Percentiles rank a stretch among this genome's conserved stretches.
Evolutionary conservation across 192 early-diverging fungal species (phyloP).

Genomic region (Allomyces macrogynus): DNA sequence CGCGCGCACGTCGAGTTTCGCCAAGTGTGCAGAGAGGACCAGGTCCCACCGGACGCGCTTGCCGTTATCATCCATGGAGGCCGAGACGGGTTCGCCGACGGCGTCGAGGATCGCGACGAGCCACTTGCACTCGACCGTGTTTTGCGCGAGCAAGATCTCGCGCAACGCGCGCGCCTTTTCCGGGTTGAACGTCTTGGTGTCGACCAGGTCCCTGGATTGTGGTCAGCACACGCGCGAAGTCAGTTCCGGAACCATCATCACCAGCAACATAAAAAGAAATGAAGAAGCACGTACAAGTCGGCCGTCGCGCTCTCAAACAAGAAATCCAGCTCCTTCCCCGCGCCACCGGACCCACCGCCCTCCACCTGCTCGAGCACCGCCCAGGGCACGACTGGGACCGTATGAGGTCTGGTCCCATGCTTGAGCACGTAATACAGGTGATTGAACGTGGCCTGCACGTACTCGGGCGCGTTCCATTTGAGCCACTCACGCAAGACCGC

Average conservation of each 20-base stretch:
- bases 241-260: no score
- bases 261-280: no score
- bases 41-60: neutral
- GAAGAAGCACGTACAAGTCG: no score
- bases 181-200: neutral
- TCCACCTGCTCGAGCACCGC: no score
- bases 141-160: neutral
- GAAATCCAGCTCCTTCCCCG: no score
- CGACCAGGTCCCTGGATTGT: neutral
- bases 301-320: no score
- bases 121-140: neutral
- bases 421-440: neutral
- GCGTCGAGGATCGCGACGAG: neutral
- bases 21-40: neutral
- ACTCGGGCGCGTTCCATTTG: neutral
- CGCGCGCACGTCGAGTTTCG: neutral
- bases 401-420: neutral
- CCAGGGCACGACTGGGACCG: no score
- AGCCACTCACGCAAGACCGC: neutral
- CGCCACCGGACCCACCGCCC: no score
- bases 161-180: neutral
- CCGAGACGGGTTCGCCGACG: neutral
- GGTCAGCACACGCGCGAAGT: no score
- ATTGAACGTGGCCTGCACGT: neutral
- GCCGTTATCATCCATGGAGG: neutral